Base-by-base conservation (phyloP, 441 rosid species). In the Manihot esculenta region DNA sequence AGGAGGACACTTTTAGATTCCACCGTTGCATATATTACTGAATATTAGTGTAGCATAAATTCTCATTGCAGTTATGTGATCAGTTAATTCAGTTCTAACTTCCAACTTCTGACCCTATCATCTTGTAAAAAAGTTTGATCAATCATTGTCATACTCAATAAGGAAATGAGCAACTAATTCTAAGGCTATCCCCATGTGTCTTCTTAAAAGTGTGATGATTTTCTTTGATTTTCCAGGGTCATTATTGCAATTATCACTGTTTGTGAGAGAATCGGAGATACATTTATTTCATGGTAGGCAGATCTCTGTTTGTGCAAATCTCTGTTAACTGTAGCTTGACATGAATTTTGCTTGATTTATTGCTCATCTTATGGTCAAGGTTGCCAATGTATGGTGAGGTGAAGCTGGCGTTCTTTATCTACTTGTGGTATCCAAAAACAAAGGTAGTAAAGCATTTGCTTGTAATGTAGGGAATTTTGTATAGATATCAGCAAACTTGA, bases 361-460 rank as follows among this genome's bases (percentile, higher is more conserved):
- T 45, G 13, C 21, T 60, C 3, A 50, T 68, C 26, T 26, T 48
- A 7, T 64, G 51, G 13, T 77, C 77, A 81, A 94, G 98, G 98
- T 26, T 91, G 55, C 93, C 98, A 0, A 75, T 91, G 72, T 91
- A 91, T 44, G 81, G 87, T 0, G 95, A 91, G 71, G 48, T 66
- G 66, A 91, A 91, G 79, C 82, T 91, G 57, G 92, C 84, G 20
- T 67, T 91, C 57, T 63, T 88, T 47, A 66, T 91, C 81, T 91
- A 86, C 73, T 56, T 91, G 14, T 91, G 93, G 92, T 76, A 81
- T 70, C 86, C 88, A 15, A 86, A 79, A 69, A 79, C 85, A 33
- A 83, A 80, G 88, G 87, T 82, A 75, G 69, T 18, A 56, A 48
- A 12, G 15, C 9, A 47, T 49, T 30, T 9, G 27, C 14, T 44